These are phyloP conservation scores for Macrotyloma uniflorum DNA, from an alignment of 306 rosid genomes.

Conservation along the genomic window DNA sequence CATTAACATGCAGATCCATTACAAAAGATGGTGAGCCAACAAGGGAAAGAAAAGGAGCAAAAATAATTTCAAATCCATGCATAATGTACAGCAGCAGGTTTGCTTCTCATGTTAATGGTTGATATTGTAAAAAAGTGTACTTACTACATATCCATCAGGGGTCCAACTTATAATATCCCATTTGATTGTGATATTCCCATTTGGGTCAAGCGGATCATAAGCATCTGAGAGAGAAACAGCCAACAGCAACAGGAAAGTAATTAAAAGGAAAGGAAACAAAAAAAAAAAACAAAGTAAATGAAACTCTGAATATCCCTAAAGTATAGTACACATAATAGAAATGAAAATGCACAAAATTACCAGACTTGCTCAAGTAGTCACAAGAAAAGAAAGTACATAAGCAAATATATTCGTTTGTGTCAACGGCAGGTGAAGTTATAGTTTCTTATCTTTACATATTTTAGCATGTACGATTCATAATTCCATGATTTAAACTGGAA, in stretches of 20 bases:
- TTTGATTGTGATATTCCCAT: constrained; percentile 80
- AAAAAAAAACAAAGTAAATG: not conserved
- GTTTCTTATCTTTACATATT: not conserved
- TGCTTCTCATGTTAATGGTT: not conserved
- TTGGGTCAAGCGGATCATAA: constrained; percentile 81
- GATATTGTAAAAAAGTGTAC: constrained; percentile 35
- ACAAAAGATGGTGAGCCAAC: not conserved
- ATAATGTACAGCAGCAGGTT: not conserved
- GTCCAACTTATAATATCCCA: constrained; percentile 85
- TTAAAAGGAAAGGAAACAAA: not conserved
- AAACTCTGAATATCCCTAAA: not conserved
- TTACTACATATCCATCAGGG: constrained; percentile 83
- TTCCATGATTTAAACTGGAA: not conserved
- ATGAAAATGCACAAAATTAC: not conserved
- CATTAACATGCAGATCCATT: constrained; percentile 23
- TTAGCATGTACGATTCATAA: not conserved
- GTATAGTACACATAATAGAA: not conserved
- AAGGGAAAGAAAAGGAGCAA: constrained; percentile 11
- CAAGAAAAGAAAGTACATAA: not conserved
- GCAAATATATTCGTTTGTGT: constrained; percentile 3
- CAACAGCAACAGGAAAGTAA: not conserved
- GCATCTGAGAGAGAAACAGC: constrained; percentile 58
- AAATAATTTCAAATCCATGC: not conserved
- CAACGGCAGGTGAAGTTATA: constrained; percentile 8
- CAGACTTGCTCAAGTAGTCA: constrained; percentile 9